These are phyloP conservation scores for Sporothrix dimorphospora DNA, from an alignment of 2,329 filamentous ascomycete genomes.

Conservation along the genomic window DNA sequence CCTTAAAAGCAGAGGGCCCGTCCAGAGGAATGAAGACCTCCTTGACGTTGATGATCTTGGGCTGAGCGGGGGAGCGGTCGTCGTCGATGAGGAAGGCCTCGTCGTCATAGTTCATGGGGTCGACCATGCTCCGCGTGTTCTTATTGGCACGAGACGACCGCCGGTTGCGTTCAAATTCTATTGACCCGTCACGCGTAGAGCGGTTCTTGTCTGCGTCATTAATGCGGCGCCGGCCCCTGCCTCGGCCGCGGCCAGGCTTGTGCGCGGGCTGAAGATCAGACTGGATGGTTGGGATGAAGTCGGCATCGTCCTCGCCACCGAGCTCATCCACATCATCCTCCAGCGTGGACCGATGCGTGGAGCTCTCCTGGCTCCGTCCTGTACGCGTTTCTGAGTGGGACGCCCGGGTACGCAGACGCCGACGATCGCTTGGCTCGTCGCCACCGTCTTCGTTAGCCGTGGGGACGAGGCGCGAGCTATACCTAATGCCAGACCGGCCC, in stretches of 20 bases:
- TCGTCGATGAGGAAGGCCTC: constrained; percentile 58
- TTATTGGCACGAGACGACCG: constrained; percentile 54
- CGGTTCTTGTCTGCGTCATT: background rate
- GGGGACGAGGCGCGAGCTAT: constrained; percentile 31
- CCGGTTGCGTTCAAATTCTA: constrained; percentile 56
- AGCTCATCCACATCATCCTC: constrained; percentile 40
- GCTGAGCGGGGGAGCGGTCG: constrained; percentile 47
- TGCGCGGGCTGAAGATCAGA: constrained; percentile 36
- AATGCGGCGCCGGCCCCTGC: constrained; percentile 30
- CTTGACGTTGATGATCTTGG: constrained; percentile 66
- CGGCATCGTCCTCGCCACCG: constrained; percentile 37
- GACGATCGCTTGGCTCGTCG: background rate
- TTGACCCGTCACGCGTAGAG: constrained; percentile 39
- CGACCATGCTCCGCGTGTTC: constrained; percentile 51
- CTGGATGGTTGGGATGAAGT: constrained; percentile 37
- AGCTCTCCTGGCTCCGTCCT: background rate
- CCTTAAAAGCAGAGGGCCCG: constrained; percentile 65
- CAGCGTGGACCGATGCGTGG: background rate
- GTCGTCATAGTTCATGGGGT: constrained; percentile 61
- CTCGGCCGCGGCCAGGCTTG: constrained; percentile 29
- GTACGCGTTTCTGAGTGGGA: background rate
- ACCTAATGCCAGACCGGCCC: constrained; percentile 3
- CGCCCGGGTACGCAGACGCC: constrained; percentile 23
- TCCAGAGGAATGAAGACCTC: constrained; percentile 71
- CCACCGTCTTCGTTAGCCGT: constrained; percentile 9